Conservation (phyloP, 495 filamentous ascomycete genomes). For the Hypomontagnella monticulosa region DNA sequence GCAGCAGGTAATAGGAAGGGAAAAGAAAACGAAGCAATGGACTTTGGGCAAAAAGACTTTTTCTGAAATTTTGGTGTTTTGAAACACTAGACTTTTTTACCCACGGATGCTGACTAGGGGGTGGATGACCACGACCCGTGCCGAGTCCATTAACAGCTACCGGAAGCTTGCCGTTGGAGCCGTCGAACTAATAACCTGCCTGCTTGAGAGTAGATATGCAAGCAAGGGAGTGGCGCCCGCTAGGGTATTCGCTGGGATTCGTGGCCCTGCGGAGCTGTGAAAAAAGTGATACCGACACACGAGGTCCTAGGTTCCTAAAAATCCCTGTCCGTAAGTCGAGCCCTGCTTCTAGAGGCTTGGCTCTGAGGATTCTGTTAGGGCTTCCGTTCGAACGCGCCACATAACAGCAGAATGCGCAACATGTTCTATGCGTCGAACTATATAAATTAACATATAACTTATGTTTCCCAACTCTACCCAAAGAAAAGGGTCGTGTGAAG, state of each 20-base stretch:
- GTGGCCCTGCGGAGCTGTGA: constrained; percentile 32
- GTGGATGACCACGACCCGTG: constrained; percentile 32
- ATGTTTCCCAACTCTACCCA: no score
- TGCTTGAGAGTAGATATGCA: constrained; percentile 24
- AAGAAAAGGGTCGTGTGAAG: no score
- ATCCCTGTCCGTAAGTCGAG: constrained; percentile 9
- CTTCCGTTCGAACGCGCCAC: no score
- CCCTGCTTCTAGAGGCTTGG: background rate
- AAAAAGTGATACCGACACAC: constrained; percentile 20
- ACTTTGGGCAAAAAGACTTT: constrained; percentile 8
- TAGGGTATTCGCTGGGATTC: constrained; percentile 15
- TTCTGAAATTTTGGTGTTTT: constrained; percentile 16
- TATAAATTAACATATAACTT: no score
- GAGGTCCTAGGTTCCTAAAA: constrained; percentile 9
- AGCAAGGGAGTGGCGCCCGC: constrained; percentile 6
- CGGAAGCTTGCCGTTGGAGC: constrained; percentile 41
- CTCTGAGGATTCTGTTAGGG: no score
- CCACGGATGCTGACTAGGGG: constrained; percentile 17
- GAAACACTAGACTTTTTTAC: constrained; percentile 26
- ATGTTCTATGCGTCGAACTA: no score
- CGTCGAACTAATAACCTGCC: constrained; percentile 24
- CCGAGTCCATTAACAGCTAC: constrained; percentile 26
- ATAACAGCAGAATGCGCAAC: no score
- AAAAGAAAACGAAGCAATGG: constrained; percentile 1
- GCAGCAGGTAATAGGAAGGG: background rate